A percentile compares a stretch with the other conserved stretches of the same genome.
These are phyloP conservation scores for Tetrahymena thermophila DNA, from an alignment of 73 alveolate species.

Conservation along the genomic window DNA sequence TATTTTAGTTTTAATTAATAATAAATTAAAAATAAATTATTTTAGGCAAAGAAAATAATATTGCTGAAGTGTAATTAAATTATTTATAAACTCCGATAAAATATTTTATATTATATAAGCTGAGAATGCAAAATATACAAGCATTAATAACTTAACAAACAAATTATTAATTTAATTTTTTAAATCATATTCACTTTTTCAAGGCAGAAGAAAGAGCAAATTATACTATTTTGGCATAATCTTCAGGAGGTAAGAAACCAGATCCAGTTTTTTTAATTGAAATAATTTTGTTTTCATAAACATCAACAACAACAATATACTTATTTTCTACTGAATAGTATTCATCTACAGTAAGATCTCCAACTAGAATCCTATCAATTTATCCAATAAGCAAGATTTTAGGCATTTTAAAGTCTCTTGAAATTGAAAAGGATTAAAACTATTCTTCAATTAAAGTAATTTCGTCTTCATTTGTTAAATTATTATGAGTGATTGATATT, in stretches of 20 bases:
- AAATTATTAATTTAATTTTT: too few relatives aligned
- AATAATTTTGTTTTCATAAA: not conserved
- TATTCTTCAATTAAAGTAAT: not conserved
- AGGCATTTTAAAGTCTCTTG: not conserved
- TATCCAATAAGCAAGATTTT: not conserved
- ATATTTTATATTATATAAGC: not conserved
- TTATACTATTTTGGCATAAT: not conserved
- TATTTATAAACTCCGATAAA: too few relatives aligned
- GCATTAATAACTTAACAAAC: not conserved
- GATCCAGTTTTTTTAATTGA: not conserved
- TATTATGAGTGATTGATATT: not conserved
- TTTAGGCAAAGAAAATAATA: not conserved
- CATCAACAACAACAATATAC: not conserved
- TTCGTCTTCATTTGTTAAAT: not conserved
- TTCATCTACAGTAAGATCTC: not conserved
- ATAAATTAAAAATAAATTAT: too few relatives aligned
- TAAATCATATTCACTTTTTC: not conserved
- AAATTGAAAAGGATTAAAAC: not conserved
- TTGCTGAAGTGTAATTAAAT: not conserved
- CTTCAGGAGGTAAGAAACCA: slow-evolving; percentile 1
- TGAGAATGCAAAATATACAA: too few relatives aligned
- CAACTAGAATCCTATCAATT: not conserved
- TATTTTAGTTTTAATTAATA: too few relatives aligned
- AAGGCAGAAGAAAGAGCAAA: not conserved
- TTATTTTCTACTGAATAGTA: not conserved